A percentile compares a stretch with the other conserved stretches of the same genome.
These are phyloP conservation scores for Plantago elongata DNA, from an alignment of 257 asterid genomes.

Conservation along the genomic window DNA sequence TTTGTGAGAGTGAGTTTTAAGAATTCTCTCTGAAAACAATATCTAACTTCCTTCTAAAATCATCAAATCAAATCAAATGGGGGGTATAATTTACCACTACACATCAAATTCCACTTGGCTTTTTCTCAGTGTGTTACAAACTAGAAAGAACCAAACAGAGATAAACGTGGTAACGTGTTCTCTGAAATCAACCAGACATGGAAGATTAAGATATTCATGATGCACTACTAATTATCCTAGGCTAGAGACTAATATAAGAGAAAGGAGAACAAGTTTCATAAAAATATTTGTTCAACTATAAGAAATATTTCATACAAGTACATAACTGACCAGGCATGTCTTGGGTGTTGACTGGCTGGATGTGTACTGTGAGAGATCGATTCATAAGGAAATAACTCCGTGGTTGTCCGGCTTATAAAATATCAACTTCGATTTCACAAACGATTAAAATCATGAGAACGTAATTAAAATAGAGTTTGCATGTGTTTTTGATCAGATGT, in stretches of 20 bases:
- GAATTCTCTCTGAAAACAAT: too few species aligned
- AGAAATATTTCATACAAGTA: too few species aligned
- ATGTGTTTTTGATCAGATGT: too few species aligned
- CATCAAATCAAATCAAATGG: too few species aligned
- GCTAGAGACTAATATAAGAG: constrained; percentile 11
- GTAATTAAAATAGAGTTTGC: too few species aligned
- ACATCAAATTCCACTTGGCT: too few species aligned
- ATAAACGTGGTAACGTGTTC: constrained; percentile 30
- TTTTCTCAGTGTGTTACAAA: too few species aligned
- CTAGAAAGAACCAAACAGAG: too few species aligned
- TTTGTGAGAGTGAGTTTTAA: constrained; percentile 18
- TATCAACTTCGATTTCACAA: too few species aligned
- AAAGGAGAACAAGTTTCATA: background rate
- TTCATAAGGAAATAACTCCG: too few species aligned
- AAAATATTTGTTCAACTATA: constrained; percentile 13
- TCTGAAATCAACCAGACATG: constrained; percentile 21
- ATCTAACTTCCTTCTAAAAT: constrained; percentile 19
- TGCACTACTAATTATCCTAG: background rate
- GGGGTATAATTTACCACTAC: background rate
- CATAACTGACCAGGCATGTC: background rate
- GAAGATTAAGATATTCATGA: constrained; percentile 3
- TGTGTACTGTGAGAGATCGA: constrained; percentile 7
- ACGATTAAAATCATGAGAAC: too few species aligned
- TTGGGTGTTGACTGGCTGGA: constrained; percentile 11
- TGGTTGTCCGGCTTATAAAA: too few species aligned